Evolutionary conservation across 2,329 filamentous ascomycete genomes (phyloP).

Genomic region (Fusarium sp.): DNA sequence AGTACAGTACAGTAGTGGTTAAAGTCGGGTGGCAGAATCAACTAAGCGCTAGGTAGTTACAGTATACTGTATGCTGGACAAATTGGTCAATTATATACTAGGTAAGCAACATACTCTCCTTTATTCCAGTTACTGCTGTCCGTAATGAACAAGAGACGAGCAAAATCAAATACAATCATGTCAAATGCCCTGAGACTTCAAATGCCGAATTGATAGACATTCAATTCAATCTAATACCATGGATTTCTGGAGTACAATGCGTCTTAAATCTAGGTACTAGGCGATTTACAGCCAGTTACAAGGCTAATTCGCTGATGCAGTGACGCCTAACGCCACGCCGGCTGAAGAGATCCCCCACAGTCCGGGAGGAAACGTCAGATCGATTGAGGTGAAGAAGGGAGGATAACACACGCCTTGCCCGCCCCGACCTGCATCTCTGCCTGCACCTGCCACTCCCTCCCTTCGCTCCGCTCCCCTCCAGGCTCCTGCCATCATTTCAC

Average conservation of each 20-base stretch:
- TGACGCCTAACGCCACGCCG: constrained; percentile 40
- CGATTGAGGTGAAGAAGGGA: constrained; percentile 1
- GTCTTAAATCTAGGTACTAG: not conserved
- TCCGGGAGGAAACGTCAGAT: constrained; percentile 12
- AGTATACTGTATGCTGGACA: no score
- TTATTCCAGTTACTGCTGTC: not conserved
- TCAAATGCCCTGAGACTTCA: not conserved
- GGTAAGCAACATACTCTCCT: not conserved
- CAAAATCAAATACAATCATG: not conserved
- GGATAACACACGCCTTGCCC: constrained; percentile 32
- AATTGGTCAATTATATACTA: not conserved
- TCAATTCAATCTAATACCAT: not conserved
- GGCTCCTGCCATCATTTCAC: constrained; percentile 13
- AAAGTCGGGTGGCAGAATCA: not conserved
- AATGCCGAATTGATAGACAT: constrained; percentile 6
- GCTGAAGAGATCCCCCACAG: constrained; percentile 33
- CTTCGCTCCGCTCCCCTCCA: constrained; percentile 26
- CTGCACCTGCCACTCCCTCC: constrained; percentile 34
- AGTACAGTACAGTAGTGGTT: no score
- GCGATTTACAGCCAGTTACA: constrained; percentile 20
- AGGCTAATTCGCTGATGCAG: constrained; percentile 29
- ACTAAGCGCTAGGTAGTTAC: not conserved
- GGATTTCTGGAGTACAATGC: not conserved
- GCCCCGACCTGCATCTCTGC: constrained; percentile 2
- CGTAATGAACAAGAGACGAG: not conserved